Evolutionary conservation across 176 grass and related monocot genomes (phyloP).

Genomic region (Luzula sylvatica): DNA sequence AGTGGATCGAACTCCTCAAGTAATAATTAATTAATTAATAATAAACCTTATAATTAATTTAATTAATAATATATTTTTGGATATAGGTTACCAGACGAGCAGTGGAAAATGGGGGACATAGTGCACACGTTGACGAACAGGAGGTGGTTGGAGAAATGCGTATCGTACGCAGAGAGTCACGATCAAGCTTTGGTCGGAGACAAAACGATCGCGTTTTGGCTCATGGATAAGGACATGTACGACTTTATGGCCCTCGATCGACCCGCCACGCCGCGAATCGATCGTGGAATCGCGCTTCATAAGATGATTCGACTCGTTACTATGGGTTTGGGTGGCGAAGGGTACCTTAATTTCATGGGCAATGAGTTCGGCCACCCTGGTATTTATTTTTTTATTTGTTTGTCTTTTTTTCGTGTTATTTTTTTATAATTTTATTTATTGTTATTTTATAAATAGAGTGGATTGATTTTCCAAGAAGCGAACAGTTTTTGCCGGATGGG

Average conservation of each 20-base stretch:
- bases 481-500: conserved; percentile 51
- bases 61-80: conserved; percentile 2
- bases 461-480: conserved; percentile 82
- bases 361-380: conserved; percentile 99
- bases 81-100: conserved; percentile 62
- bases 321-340: conserved; percentile 91
- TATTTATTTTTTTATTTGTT: conserved; percentile 26
- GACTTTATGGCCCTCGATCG: conserved; percentile 86
- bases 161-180: conserved; percentile 94
- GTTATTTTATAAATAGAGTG: conserved; percentile 46
- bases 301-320: conserved; percentile 99
- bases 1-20: conserved; percentile 92
- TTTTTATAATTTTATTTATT: conserved; percentile 8
- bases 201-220: conserved; percentile 98
- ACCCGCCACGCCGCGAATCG: conserved; percentile 83
- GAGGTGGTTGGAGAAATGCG: conserved; percentile 90
- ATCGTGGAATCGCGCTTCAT: conserved; percentile 96
- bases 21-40: conserved; percentile 34
- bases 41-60: too few species aligned
- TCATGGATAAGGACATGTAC: conserved; percentile 94
- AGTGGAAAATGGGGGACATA: conserved; percentile 87
- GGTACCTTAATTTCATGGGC: conserved; percentile 98
- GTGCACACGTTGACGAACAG: conserved; percentile 90
- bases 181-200: conserved; percentile 98
- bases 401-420: neutral